phyloP scores from a whole-genome alignment of 202 grass and related monocot species.

The Dendrocalamus latiflorus region DNA sequence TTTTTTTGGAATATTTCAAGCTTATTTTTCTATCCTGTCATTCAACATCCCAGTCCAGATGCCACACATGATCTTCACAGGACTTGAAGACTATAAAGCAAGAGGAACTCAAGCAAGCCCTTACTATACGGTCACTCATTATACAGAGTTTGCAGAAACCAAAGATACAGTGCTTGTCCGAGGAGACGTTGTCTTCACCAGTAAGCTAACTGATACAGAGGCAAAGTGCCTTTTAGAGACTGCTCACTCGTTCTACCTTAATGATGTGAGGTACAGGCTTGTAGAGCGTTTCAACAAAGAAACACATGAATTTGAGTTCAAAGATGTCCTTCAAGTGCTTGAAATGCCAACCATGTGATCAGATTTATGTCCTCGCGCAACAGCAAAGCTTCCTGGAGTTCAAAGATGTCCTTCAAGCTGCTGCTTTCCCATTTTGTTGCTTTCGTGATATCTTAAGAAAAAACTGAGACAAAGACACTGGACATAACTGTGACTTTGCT shows the following conservation, averaged over 20 bases:
- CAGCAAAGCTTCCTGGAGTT: neutral
- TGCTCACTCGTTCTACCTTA: too few relatives aligned
- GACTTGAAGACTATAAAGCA: conserved; percentile 97
- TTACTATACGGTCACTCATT: conserved; percentile 75
- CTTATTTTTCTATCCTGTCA: neutral
- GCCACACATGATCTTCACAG: conserved; percentile 88
- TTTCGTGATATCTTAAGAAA: neutral
- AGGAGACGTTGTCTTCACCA: conserved; percentile 90
- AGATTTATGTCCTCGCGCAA: neutral
- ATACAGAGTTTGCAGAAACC: conserved; percentile 71
- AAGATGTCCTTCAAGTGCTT: conserved; percentile 72
- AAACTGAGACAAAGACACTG: neutral
- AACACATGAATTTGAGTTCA: conserved; percentile 95
- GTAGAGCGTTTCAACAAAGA: too few relatives aligned
- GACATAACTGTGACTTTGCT: neutral
- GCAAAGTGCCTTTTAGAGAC: too few relatives aligned
- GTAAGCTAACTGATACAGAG: conserved; percentile 72
- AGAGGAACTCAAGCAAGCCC: conserved; percentile 94
- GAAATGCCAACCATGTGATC: conserved; percentile 78
- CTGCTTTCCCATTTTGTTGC: neutral
- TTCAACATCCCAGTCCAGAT: conserved; percentile 55
- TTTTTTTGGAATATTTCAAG: neutral
- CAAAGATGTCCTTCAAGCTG: neutral
- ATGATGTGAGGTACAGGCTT: too few relatives aligned
- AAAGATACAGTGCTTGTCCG: conserved; percentile 78